Conservation (phyloP, 768 basidiomycete species). For the Tubosaeta brunneosetosa region DNA sequence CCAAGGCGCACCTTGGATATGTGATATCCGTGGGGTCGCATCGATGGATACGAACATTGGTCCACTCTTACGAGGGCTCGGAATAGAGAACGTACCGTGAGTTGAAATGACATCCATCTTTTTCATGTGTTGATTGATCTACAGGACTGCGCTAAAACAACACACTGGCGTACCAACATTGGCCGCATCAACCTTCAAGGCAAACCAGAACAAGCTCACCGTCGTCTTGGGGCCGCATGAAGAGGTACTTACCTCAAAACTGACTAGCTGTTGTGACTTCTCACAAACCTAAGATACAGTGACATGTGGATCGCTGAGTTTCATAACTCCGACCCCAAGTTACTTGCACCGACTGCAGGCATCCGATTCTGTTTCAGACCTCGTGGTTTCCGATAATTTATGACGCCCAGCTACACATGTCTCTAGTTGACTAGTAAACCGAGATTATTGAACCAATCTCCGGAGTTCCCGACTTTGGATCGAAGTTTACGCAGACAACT, state of each 20-base stretch:
- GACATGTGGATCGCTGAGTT: neutral
- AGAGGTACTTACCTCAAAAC: neutral
- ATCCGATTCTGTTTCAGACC: no score
- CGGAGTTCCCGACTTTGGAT: no score
- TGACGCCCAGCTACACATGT: no score
- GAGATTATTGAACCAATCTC: no score
- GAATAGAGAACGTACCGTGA: neutral
- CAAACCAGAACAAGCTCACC: neutral
- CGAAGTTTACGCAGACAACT: no score
- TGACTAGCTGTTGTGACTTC: neutral
- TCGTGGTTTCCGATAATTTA: no score
- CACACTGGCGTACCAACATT: neutral
- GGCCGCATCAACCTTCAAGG: neutral
- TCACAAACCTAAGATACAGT: neutral
- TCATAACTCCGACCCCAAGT: neutral
- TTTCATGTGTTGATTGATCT: neutral
- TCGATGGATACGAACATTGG: neutral
- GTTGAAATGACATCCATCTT: neutral
- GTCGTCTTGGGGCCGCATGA: neutral
- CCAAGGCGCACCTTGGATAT: neutral
- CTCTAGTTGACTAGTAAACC: no score
- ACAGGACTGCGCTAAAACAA: neutral
- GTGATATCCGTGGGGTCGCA: neutral
- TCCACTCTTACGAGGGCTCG: neutral
- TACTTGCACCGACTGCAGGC: no score